A percentile compares a stretch with the other conserved stretches of the same genome.
These are phyloP conservation scores for Scheffersomyces stambukii DNA, from an alignment of 1,139 yeast species.

Conservation along the genomic window DNA sequence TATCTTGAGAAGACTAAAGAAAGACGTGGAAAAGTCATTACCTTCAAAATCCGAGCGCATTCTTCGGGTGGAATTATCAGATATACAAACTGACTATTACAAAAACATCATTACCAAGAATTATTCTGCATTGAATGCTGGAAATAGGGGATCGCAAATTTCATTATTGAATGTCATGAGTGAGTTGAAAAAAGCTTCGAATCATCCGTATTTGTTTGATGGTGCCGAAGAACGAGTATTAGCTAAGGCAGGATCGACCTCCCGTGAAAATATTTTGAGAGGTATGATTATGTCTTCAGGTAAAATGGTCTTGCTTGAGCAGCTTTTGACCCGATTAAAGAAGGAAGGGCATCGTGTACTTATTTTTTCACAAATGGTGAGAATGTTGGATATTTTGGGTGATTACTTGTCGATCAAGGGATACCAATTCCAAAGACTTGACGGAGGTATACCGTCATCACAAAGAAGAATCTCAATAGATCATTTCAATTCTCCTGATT, in stretches of 20 bases:
- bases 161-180: conserved; percentile 89
- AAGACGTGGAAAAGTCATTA: conserved; percentile 93
- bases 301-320: conserved; percentile 93
- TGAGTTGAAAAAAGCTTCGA: conserved; percentile 93
- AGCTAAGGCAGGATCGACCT: conserved; percentile 51
- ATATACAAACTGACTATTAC: conserved; percentile 91
- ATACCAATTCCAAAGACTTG: conserved; percentile 85
- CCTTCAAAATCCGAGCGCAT: conserved; percentile 96
- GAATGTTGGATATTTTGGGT: conserved; percentile 91
- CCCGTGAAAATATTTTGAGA: conserved; percentile 76
- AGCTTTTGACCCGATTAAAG: conserved; percentile 73
- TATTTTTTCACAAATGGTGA: conserved; percentile 94
- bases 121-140: conserved; percentile 86
- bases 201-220: conserved; percentile 93
- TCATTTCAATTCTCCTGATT: conserved; percentile 92
- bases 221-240: conserved; percentile 86
- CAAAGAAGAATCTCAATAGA: conserved; percentile 93
- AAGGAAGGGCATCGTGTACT: conserved; percentile 95
- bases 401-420: conserved; percentile 90
- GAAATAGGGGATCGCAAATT: conserved; percentile 74
- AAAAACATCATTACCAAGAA: conserved; percentile 89
- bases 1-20: conserved; percentile 86
- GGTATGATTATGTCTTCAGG: conserved; percentile 98
- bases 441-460: conserved; percentile 94
- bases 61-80: conserved; percentile 90